Base-by-base conservation (phyloP, 805 yeast species). In the Pichia eremophila region DNA sequence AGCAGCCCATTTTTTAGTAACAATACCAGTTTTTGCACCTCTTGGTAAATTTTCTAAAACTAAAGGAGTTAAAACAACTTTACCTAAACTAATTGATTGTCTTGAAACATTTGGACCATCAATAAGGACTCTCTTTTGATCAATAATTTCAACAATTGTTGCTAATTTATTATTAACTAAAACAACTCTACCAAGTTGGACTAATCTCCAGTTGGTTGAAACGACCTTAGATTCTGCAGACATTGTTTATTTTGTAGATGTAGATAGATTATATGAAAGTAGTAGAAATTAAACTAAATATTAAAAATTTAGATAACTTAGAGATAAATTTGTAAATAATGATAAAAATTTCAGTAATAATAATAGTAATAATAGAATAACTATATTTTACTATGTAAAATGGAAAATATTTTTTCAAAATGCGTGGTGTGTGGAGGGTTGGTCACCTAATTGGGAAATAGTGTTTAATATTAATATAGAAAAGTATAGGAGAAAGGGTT, bases 131-230 rank as follows among this genome's bases (percentile, higher is more conserved):
- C 96, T 86, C 83, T 88, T 90, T 82, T 93, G 96, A 82, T 93
- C 98, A 70, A 93, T 86, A 78, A 93, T 87, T 81, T 93, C 99
- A 69, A 90, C 98, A 68, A 93, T 83, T 71, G 95, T 78, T 67
- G 98, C 99, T 70, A 93, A 82, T 76, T 88, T 86, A 67, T 87
- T 86, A 83, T 81, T 79, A 71, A 91, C 71, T 70, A 91, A 84
- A 73, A 90, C 96, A 71, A 93, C 86, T 80, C 99, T 96, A 74
- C 99, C 99, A 71, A 90, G 86, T 82, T 91, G 96, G 73, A 93
- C 99, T 70, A 81, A 82, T 86, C 96, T 88, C 98, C 98, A 93
- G 91, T 86, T 86, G 73, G 95, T 79, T 72, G 95, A 86, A 79
- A 87, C 85, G 74, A 93, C 93, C 71, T 56, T 55, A 51, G 66